phyloP scores from a whole-genome alignment of 805 yeast species.

The Candida sphagnicola region DNA sequence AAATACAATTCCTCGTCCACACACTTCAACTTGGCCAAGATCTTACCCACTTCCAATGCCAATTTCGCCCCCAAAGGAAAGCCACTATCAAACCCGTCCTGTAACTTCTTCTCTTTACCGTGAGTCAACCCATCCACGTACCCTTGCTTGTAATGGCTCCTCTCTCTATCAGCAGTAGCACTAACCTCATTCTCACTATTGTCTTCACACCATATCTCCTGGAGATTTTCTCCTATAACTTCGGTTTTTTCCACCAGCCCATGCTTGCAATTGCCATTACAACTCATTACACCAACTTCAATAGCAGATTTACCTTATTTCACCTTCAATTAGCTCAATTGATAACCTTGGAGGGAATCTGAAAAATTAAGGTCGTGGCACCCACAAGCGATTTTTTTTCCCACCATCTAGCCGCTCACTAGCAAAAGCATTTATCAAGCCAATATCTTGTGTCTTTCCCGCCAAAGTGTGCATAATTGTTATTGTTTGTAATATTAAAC shows the following conservation, averaged over 20 bases:
- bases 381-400: neutral
- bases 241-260: neutral
- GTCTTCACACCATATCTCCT: slow-evolving; percentile 31
- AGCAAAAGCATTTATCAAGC: too few species aligned
- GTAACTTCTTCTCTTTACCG: slow-evolving; percentile 67
- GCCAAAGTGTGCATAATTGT: neutral
- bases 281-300: neutral
- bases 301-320: neutral
- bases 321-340: too few species aligned
- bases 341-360: too few species aligned
- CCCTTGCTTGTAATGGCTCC: slow-evolving; percentile 75
- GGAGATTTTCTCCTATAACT: slow-evolving; percentile 5
- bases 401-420: too few species aligned
- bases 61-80: slow-evolving; percentile 70
- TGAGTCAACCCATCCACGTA: slow-evolving; percentile 74
- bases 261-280: neutral
- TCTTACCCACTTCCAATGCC: slow-evolving; percentile 62
- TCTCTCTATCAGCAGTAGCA: slow-evolving; percentile 34
- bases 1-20: slow-evolving; percentile 18
- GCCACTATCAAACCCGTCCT: slow-evolving; percentile 77
- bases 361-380: slow-evolving; percentile 2
- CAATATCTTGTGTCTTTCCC: too few species aligned
- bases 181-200: slow-evolving; percentile 13
- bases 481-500: neutral
- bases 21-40: slow-evolving; percentile 48